Evolutionary conservation across 2,329 filamentous ascomycete genomes (phyloP), one percentile per base, ranked within the genome.

Genomic region (Colletotrichum sansevieriae): DNA sequence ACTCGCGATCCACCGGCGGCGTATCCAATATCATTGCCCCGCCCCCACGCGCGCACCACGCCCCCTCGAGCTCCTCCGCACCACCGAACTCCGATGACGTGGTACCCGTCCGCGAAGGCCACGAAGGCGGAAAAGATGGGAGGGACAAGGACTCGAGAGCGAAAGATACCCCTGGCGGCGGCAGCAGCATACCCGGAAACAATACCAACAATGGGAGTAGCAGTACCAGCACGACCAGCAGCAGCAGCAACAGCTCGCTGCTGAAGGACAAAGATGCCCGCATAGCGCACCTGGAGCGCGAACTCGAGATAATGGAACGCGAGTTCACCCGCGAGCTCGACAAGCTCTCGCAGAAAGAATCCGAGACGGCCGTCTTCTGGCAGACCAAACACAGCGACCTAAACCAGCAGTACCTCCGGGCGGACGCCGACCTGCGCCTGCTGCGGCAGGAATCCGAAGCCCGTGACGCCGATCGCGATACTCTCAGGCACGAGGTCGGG

Each of bases 301-400:
- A 89, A 74, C 80, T 89, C 64, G 76, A 74, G 13, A 76, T 82
- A 37, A 86, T 88, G 83, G 84, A 87, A 74, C 75, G 75, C 63
- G 85, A 88, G 74, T 88, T 89, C 74, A 77, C 80, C 61, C 81
- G 81, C 41, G 82, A 88, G 74, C 81, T 89, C 18, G 85, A 87
- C 74, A 81, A 80, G 71, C 81, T 88, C 18, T 83, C 82, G 73
- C 80, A 83, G 75, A 82, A 83, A 74, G 87, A 89, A 78, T 84
- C 82, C 77, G 86, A 88, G 75, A 84, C 83, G 57, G 81, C 86
- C 3, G 81, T 82, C 13, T 88, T 86, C 74, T 90, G 88, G 86
- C 87, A 89, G 77, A 76, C 82, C 51, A 88, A 87, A 73, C 83
- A 88, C 76, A 83, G 82, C 65, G 77, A 76, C 37, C 76, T 88